phyloP scores from a whole-genome alignment of 2,329 filamentous ascomycete genomes.

The Colletotrichum sp. region DNA sequence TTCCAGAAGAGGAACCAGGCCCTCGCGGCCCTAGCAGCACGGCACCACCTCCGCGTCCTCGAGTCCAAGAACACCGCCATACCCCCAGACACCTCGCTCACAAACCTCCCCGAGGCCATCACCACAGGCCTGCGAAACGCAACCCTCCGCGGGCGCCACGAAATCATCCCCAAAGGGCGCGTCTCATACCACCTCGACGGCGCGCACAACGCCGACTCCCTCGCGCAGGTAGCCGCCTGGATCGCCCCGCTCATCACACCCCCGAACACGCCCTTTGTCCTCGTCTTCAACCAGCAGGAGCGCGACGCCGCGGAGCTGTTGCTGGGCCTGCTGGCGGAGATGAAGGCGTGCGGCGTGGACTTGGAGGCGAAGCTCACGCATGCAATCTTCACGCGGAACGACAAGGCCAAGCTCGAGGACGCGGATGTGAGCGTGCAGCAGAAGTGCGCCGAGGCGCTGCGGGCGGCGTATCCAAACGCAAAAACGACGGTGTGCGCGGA shows the following conservation, averaged over 20 bases:
- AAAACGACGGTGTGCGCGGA: conserved; percentile 39
- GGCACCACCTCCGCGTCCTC: conserved; percentile 22
- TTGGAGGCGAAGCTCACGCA: conserved; percentile 62
- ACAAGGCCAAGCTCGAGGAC: conserved; percentile 34
- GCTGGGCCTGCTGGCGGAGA: conserved; percentile 45
- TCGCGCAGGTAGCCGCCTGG: conserved; percentile 82
- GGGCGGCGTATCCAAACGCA: conserved; percentile 46
- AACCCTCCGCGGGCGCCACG: conserved; percentile 81
- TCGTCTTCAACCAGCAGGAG: conserved; percentile 91
- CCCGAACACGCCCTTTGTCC: conserved; percentile 41
- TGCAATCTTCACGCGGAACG: conserved; percentile 64
- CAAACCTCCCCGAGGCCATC: conserved; percentile 65
- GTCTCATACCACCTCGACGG: conserved; percentile 91
- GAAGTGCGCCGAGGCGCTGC: conserved; percentile 57
- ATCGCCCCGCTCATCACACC: conserved; percentile 57
- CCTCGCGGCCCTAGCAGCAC: conserved; percentile 52
- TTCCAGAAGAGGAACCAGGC: conserved; percentile 67
- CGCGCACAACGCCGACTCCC: conserved; percentile 90
- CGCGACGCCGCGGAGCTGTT: conserved; percentile 62
- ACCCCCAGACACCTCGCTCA: conserved; percentile 35
- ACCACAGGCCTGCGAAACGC: conserved; percentile 76
- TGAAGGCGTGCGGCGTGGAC: neutral
- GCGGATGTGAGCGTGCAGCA: conserved; percentile 57
- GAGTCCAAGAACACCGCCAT: conserved; percentile 44
- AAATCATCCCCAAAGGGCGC: conserved; percentile 56